Evolutionary conservation across 169 alveolate species (phyloP), one percentile per base, ranked within the genome.

Genomic region (Plasmodium coatneyi): DNA sequence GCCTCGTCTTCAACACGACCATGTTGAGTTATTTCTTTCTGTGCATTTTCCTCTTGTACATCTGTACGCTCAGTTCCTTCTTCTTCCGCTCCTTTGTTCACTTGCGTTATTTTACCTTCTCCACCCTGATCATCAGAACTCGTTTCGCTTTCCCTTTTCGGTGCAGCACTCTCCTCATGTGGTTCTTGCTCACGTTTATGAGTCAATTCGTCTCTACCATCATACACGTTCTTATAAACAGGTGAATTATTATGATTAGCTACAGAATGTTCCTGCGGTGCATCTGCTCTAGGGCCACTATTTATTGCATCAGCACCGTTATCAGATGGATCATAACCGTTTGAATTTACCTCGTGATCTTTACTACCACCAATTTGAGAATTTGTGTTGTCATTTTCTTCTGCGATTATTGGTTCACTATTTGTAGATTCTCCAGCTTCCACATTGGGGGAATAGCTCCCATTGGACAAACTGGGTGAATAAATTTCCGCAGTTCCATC

Each of bases 201-300:
- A 30, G 30, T 30, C 70, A 36, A 39, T 10, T 43, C 28, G 32
- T 41, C 54, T 25, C 14, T 41, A 14, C 4, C 56, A 52, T 43
- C 39, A 79, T 36, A 9, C 16, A 71, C n/a, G 10, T 14, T 79
- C 41, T 79, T 16, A 79, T 79, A 43, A 79, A 22, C 70, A 43
- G 84, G 70, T 36, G 49, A 36, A 41, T 39, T 49, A 43, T 79
- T 79, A 22, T 79, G 84, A 43, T 79, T 1, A 79, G 16, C 70
- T 79, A 10, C 9, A 43, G 70, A 36, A 5, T 39, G 49, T 49
- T 14, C 70, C 14, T 43, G 56, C 12, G 70, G 41, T 36, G 84
- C 14, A 16, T 79, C 84, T 41, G 2, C 56, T 7, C 0, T 79
- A 19, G 19, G n/a, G 12, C 12, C 39, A 5, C 49, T 19, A 14